A percentile compares a stretch with the other conserved stretches of the same genome.
phyloP scores from a whole-genome alignment of 2,329 filamentous ascomycete genomes.

The Ascochyta clinopodiicola region DNA sequence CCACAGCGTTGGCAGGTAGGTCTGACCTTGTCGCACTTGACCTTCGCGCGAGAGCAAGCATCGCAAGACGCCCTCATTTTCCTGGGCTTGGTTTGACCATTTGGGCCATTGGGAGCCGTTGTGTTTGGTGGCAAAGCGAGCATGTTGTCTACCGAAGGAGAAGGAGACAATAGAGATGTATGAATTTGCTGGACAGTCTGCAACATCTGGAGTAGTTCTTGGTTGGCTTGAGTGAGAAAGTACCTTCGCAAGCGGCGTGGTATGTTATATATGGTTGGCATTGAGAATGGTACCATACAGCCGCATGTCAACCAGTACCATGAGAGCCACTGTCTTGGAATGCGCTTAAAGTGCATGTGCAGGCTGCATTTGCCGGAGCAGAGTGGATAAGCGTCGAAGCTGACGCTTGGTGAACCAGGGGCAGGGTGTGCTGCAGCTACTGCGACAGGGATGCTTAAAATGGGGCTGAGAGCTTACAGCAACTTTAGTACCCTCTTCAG shows the following conservation, averaged over 20 bases:
- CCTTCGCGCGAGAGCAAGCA: conserved; percentile 48
- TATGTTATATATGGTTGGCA: conserved; percentile 42
- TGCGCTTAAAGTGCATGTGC: conserved; percentile 26
- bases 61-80: conserved; percentile 49
- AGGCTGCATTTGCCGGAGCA: conserved; percentile 35
- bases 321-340: conserved; percentile 32
- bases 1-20: conserved; percentile 47
- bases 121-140: conserved; percentile 26
- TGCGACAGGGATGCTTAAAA: conserved; percentile 34
- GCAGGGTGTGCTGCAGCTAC: conserved; percentile 39
- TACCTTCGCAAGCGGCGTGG: conserved; percentile 24
- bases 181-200: conserved; percentile 37
- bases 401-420: conserved; percentile 38
- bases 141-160: conserved; percentile 36
- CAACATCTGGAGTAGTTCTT: conserved; percentile 35
- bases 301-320: conserved; percentile 23
- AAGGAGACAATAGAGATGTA: conserved; percentile 28
- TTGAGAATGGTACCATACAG: conserved; percentile 19
- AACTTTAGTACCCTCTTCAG: conserved; percentile 29
- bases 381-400: conserved; percentile 37
- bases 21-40: conserved; percentile 48
- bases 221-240: conserved; percentile 21
- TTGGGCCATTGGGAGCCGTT: conserved; percentile 29
- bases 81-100: conserved; percentile 40
- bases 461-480: conserved; percentile 48